These are phyloP conservation scores for Jatropha multifida DNA, from an alignment of 441 rosid species.

Conservation along the genomic window DNA sequence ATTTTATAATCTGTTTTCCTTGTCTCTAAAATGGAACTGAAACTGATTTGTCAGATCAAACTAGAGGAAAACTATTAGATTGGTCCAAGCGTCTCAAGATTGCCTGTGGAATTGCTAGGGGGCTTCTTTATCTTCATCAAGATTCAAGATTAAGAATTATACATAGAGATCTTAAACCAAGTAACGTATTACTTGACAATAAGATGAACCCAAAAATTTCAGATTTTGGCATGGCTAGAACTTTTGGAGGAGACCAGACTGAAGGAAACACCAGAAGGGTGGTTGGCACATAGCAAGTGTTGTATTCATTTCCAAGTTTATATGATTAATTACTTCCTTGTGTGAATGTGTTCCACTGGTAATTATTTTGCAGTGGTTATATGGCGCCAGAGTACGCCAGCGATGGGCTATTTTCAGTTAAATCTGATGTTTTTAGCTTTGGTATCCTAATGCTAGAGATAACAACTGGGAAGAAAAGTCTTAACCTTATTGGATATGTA, in stretches of 20 bases:
- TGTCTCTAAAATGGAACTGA: conserved; percentile 14
- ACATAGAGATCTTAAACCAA: too few species aligned
- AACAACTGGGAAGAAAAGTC: conserved; percentile 20
- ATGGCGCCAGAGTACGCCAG: conserved; percentile 32
- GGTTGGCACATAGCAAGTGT: conserved; percentile 51
- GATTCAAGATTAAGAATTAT: too few species aligned
- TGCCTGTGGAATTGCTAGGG: conserved; percentile 14
- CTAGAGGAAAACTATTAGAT: conserved; percentile 28
- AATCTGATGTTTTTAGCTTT: conserved; percentile 37
- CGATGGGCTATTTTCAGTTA: conserved; percentile 18
- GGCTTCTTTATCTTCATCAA: too few species aligned
- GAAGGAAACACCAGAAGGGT: conserved; percentile 32
- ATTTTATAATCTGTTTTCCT: background rate
- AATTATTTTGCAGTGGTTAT: conserved; percentile 17
- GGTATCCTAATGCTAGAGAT: conserved; percentile 35
- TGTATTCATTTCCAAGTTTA: background rate
- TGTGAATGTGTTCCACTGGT: background rate
- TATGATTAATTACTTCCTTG: background rate
- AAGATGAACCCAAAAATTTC: conserved; percentile 35
- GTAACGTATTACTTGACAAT: conserved; percentile 17
- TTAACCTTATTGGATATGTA: conserved; percentile 22
- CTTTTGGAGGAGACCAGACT: conserved; percentile 27
- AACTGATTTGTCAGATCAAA: conserved; percentile 24
- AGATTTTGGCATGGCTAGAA: conserved; percentile 36
- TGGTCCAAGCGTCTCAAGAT: conserved; percentile 41